phyloP scores from a whole-genome alignment of 2,329 filamentous ascomycete species.

The Graphilbum ipis-grandicollis region DNA sequence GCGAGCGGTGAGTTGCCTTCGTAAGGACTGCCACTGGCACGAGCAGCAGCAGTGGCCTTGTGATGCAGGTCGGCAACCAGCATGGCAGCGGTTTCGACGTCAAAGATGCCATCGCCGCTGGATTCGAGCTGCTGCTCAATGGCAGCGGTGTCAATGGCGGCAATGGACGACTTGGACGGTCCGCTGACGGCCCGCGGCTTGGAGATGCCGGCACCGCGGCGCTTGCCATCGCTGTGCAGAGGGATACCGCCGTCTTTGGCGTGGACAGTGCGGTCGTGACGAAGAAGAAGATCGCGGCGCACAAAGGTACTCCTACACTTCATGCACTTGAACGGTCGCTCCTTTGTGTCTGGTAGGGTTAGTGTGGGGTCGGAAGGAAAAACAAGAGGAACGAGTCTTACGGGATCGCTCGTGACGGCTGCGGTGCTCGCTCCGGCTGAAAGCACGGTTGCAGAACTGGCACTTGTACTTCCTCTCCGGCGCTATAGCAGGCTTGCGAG shows the following conservation, averaged over 20 bases:
- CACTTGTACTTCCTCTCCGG: slow-evolving; percentile 99
- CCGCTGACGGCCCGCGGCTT: slow-evolving; percentile 47
- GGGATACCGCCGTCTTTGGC: slow-evolving; percentile 93
- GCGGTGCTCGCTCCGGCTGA: slow-evolving; percentile 92
- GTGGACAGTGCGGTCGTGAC: slow-evolving; percentile 95
- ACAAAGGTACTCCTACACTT: slow-evolving; percentile 99
- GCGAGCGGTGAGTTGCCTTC: slow-evolving; percentile 41
- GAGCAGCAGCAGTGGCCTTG: slow-evolving; percentile 65
- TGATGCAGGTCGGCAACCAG: slow-evolving; percentile 96
- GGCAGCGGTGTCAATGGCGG: slow-evolving; percentile 60
- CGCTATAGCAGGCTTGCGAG: slow-evolving; percentile 58
- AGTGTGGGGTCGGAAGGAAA: too few species aligned
- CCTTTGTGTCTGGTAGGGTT: slow-evolving; percentile 66
- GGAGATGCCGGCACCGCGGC: slow-evolving; percentile 44
- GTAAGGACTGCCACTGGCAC: slow-evolving; percentile 35
- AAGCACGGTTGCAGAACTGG: slow-evolving; percentile 94
- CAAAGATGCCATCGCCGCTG: slow-evolving; percentile 77
- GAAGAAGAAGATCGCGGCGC: slow-evolving; percentile 83
- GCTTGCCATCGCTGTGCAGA: slow-evolving; percentile 85
- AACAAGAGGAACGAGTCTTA: too few species aligned
- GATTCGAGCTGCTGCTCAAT: slow-evolving; percentile 90
- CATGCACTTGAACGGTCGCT: slow-evolving; percentile 94
- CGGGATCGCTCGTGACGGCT: slow-evolving; percentile 94
- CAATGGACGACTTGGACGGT: slow-evolving; percentile 60
- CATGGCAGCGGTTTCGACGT: slow-evolving; percentile 95